Percentiles rank a stretch among this genome's conserved stretches.
Evolutionary conservation across 1,139 yeast species (phyloP).

Genomic region (Suhomyces chickasaworum): DNA sequence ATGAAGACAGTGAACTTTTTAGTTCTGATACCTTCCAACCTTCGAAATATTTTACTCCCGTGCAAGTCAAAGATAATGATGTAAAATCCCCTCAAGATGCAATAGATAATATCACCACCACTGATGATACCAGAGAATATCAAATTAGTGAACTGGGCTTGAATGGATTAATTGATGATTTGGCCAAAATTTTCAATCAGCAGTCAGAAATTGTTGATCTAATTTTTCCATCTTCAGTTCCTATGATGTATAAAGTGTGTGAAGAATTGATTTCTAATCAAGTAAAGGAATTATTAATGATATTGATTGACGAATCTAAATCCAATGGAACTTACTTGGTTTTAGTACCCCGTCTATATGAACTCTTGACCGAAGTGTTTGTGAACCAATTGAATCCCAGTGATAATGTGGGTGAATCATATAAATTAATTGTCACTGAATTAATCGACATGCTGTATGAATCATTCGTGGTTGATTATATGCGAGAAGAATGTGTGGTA

Average conservation of each 20-base stretch:
- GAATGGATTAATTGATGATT: conserved; percentile 26
- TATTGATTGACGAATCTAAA: conserved; percentile 34
- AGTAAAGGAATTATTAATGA: conserved; percentile 37
- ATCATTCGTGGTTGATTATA: conserved; percentile 50
- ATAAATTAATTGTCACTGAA: conserved; percentile 34
- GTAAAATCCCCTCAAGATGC: background rate
- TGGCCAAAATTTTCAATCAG: conserved; percentile 39
- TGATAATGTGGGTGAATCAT: conserved; percentile 38
- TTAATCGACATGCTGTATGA: conserved; percentile 53
- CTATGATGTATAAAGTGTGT: conserved; percentile 52
- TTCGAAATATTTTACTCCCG: conserved; percentile 22
- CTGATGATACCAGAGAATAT: conserved; percentile 5
- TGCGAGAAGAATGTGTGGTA: conserved; percentile 43
- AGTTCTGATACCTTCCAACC: conserved; percentile 30
- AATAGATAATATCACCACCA: background rate
- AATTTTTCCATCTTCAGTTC: conserved; percentile 43
- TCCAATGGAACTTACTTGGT: conserved; percentile 28
- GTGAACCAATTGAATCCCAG: conserved; percentile 30
- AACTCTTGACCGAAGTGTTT: conserved; percentile 28
- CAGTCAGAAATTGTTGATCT: conserved; percentile 40
- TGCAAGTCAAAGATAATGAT: background rate
- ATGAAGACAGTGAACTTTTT: conserved; percentile 36
- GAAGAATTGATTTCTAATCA: conserved; percentile 50
- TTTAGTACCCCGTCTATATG: conserved; percentile 38
- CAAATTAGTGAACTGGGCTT: conserved; percentile 23